Evolutionary conservation across 106 monocot genomes (phyloP).

Genomic region (Amphibolis antarctica): DNA sequence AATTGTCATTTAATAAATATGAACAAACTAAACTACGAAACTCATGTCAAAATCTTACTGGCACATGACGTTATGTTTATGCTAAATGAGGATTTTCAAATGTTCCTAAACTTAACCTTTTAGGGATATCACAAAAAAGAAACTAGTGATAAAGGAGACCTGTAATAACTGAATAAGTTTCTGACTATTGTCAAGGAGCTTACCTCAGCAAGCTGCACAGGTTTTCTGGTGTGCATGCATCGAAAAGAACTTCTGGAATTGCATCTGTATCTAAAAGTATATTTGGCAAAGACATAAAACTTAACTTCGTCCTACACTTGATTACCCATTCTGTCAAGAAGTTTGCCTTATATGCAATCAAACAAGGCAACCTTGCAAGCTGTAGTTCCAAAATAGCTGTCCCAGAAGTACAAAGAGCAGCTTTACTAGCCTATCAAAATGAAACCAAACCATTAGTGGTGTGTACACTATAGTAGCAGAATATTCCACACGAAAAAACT

Average conservation of each 20-base stretch:
- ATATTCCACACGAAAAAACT: neutral
- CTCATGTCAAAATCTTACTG: neutral
- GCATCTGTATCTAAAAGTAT: slow-evolving; percentile 56
- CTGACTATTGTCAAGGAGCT: neutral
- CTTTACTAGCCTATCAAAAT: slow-evolving; percentile 61
- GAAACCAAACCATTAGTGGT: neutral
- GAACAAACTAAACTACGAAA: neutral
- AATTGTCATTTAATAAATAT: neutral
- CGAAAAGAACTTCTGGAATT: slow-evolving; percentile 81
- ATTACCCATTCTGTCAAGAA: slow-evolving; percentile 80
- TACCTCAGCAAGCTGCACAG: slow-evolving; percentile 49
- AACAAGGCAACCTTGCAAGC: slow-evolving; percentile 66
- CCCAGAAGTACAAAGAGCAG: slow-evolving; percentile 83
- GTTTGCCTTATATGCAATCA: slow-evolving; percentile 88
- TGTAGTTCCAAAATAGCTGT: slow-evolving; percentile 80
- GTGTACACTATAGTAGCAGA: neutral
- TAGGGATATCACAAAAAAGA: too few species aligned
- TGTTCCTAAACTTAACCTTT: neutral
- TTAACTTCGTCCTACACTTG: slow-evolving; percentile 41
- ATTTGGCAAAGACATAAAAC: slow-evolving; percentile 82
- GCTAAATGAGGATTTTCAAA: neutral
- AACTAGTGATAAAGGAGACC: neutral
- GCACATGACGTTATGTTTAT: neutral
- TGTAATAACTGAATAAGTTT: neutral
- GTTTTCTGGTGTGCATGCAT: slow-evolving; percentile 47